Base-by-base conservation (phyloP, 371 early-diverging fungal species). In the Mortierella sp. region DNA sequence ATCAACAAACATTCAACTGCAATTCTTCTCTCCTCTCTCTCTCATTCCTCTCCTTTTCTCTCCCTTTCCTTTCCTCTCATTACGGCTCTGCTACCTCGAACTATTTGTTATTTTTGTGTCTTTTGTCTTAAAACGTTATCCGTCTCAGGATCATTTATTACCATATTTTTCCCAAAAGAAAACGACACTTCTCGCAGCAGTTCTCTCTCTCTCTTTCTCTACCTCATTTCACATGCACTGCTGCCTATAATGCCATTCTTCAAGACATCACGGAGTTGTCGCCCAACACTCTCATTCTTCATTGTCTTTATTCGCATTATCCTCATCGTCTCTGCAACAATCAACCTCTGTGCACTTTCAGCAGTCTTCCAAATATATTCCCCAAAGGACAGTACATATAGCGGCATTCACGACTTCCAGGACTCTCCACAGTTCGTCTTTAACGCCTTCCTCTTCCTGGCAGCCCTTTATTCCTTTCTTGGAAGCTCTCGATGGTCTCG, bases 371-470 rank as follows among this genome's bases (percentile, higher is more conserved):
- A 68, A 37, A 37, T 68, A 43, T 68, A 60, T 40, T 26, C 37
- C 20, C 49, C 61, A 45, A 40, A 37, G 32, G 16, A 40, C 28
- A 11, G 20, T 16, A 9, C 62, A 5, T 10, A 40, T 0, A 52
- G 5, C 11, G 20, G 28, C 10, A 12, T n/a, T 2, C 40, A 59
- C 61, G 30, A 43, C 32, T 72, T 72, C 22, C 66, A 72, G 12
- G 72, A 72, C 20, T 30, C 72, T 20, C 52, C 72, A n/a, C 72
- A 72, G 30, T 59, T 72, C n/a, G 66, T 66, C 12, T 18, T 37
- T 22, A 72, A 72, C 30, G 49, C 66, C 28, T 65, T 72, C n/a
- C 62, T 72, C 61, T 66, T 72, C 40, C 49, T 72, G 32, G 72
- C 72, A 9, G 52, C 3, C 22, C 35, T 58, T 24, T 72, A 72